Percentiles rank a stretch among this genome's conserved stretches.
These are phyloP conservation scores for Fusarium fracticaudum DNA, from an alignment of 2,329 filamentous ascomycete species.

Conservation along the genomic window DNA sequence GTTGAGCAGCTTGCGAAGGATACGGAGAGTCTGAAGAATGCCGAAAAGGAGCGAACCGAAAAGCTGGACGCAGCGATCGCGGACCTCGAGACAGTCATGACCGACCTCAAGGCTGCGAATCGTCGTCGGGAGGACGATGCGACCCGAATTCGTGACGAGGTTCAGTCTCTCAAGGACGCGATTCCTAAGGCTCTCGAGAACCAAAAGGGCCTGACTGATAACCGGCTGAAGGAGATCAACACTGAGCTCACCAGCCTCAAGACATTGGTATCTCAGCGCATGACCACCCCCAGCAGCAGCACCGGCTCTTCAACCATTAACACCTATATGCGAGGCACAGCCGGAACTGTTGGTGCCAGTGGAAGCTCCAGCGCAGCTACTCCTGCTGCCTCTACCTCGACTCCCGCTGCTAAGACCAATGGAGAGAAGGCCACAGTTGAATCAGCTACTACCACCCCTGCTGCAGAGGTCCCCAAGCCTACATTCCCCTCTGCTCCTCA, in stretches of 20 bases:
- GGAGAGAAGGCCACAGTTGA: conserved; percentile 43
- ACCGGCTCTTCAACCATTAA: conserved; percentile 42
- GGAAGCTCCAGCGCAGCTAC: conserved; percentile 20
- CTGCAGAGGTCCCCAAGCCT: conserved; percentile 46
- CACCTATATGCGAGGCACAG: conserved; percentile 40
- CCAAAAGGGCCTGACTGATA: conserved; percentile 86
- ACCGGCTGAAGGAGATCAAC: conserved; percentile 83
- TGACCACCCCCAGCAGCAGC: conserved; percentile 53
- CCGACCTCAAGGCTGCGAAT: conserved; percentile 82
- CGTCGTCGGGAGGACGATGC: conserved; percentile 87
- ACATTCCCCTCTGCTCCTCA: conserved; percentile 41
- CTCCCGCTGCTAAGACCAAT: conserved; percentile 35
- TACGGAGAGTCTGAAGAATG: conserved; percentile 85
- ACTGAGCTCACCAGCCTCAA: conserved; percentile 92
- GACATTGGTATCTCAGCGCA: conserved; percentile 77
- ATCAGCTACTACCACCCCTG: conserved; percentile 38
- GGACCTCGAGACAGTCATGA: conserved; percentile 85
- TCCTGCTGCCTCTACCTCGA: conserved; percentile 40
- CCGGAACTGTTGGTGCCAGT: conserved; percentile 6
- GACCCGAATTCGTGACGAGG: conserved; percentile 85
- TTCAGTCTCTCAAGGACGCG: conserved; percentile 81
- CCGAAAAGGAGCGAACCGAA: conserved; percentile 85
- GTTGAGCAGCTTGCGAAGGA: conserved; percentile 93
- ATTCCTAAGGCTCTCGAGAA: conserved; percentile 90
- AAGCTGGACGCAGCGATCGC: conserved; percentile 82